Conservation (phyloP, 2,329 filamentous ascomycete species). For the Epichloe coenophiala region DNA sequence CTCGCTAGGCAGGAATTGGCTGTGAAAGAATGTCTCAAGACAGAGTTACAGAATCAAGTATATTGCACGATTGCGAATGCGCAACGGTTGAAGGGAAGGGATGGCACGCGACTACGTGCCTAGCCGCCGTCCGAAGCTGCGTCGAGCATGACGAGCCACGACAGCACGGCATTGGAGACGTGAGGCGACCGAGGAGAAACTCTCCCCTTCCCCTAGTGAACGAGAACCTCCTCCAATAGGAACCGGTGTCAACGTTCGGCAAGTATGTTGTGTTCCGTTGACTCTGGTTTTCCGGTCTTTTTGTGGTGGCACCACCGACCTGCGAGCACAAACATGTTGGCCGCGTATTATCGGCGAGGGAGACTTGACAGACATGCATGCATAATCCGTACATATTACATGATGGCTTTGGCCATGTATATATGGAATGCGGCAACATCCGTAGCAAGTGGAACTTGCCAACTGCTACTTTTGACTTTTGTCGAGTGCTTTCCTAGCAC, state of each 20-base stretch:
- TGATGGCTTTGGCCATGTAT: too few relatives aligned
- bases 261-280: background rate
- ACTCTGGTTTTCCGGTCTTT: background rate
- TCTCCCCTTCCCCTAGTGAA: background rate
- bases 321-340: too few relatives aligned
- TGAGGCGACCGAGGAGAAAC: background rate
- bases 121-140: too few relatives aligned
- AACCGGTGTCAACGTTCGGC: background rate
- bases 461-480: too few relatives aligned
- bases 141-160: too few relatives aligned
- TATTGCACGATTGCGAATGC: background rate
- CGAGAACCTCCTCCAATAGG: background rate
- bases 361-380: too few relatives aligned
- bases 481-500: background rate
- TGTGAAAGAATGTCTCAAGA: background rate
- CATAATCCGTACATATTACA: too few relatives aligned
- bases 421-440: too few relatives aligned
- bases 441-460: too few relatives aligned
- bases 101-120: too few relatives aligned
- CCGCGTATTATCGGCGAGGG: too few relatives aligned
- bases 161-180: background rate
- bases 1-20: background rate
- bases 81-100: background rate
- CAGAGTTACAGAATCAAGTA: background rate
- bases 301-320: background rate